Conservation (phyloP, 345 rosid species). For the Moricandia moricandioides region DNA sequence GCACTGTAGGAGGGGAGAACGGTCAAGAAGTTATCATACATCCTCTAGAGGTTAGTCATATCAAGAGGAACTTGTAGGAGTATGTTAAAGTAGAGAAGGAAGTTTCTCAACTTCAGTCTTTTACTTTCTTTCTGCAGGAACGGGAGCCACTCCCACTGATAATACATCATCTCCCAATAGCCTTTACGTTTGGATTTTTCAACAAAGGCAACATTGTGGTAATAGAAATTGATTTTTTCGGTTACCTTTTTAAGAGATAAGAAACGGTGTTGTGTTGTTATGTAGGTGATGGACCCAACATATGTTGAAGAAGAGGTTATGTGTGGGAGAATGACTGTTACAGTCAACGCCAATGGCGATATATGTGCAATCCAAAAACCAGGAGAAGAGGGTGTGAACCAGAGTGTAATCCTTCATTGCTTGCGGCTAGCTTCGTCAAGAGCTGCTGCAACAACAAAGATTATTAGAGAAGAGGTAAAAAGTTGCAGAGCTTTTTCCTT, state of each 20-base stretch:
- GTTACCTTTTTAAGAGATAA: not conserved
- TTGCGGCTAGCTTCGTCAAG: constrained; percentile 40
- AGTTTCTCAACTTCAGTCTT: not conserved
- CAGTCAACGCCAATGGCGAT: constrained; percentile 85
- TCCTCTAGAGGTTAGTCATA: constrained; percentile 72
- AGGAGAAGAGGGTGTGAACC: constrained; percentile 40
- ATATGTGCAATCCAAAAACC: constrained; percentile 64
- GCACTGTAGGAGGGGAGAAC: constrained; percentile 82
- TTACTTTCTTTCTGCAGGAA: constrained; percentile 49
- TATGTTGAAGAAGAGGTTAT: constrained; percentile 75
- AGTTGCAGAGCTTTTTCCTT: not conserved
- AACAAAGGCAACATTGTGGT: constrained; percentile 65
- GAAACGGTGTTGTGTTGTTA: not conserved
- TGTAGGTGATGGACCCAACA: constrained; percentile 41
- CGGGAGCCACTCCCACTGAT: constrained; percentile 87
- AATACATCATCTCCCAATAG: constrained; percentile 93
- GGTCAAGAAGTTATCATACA: constrained; percentile 77
- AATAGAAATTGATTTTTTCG: not conserved
- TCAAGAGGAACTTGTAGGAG: not conserved
- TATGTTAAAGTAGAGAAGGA: not conserved
- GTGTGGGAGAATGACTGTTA: constrained; percentile 88
- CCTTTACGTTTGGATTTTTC: constrained; percentile 86
- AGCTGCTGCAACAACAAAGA: constrained; percentile 43
- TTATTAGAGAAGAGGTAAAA: constrained; percentile 35
- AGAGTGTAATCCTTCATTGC: constrained; percentile 40